Evolutionary conservation across 2,329 filamentous ascomycete species (phyloP).

Genomic region (Trichoderma oligosporum): DNA sequence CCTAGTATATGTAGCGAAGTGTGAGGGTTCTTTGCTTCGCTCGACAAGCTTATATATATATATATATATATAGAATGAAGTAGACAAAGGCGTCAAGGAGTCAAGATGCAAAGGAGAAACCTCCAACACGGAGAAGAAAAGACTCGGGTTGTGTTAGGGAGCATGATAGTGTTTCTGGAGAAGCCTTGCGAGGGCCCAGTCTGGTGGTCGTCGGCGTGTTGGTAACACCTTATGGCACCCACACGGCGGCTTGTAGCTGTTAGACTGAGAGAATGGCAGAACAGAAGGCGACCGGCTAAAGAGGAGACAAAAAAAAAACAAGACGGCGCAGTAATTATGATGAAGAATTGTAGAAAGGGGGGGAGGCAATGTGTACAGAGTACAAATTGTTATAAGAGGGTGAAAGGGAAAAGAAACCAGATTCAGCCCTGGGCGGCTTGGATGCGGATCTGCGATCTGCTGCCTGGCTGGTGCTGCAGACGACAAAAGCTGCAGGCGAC

Average conservation of each 20-base stretch:
- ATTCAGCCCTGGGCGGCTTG: slow-evolving; percentile 7
- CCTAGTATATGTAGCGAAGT: neutral
- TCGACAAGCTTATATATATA: neutral
- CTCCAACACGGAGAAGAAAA: slow-evolving; percentile 41
- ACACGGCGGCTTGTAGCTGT: slow-evolving; percentile 11
- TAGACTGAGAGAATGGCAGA: neutral
- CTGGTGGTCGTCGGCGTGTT: slow-evolving; percentile 13
- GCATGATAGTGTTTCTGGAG: slow-evolving; percentile 37
- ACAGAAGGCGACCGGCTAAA: neutral
- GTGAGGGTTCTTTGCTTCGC: neutral
- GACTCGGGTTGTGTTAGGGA: slow-evolving; percentile 35
- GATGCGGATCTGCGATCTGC: slow-evolving; percentile 18
- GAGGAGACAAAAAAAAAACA: neutral
- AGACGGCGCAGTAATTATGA: neutral
- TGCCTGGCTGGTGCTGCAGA: slow-evolving; percentile 17
- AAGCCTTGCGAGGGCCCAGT: neutral
- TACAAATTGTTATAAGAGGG: neutral
- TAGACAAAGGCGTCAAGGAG: slow-evolving; percentile 33
- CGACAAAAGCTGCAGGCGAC: slow-evolving; percentile 13
- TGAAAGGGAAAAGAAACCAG: neutral
- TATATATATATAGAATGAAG: neutral
- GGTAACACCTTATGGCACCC: slow-evolving; percentile 18
- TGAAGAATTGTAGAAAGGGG: neutral
- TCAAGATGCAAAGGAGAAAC: slow-evolving; percentile 38
- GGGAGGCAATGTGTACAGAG: neutral